Conservation (phyloP, 148 eudicot species). For the Rhododendron kiyosumense region DNA sequence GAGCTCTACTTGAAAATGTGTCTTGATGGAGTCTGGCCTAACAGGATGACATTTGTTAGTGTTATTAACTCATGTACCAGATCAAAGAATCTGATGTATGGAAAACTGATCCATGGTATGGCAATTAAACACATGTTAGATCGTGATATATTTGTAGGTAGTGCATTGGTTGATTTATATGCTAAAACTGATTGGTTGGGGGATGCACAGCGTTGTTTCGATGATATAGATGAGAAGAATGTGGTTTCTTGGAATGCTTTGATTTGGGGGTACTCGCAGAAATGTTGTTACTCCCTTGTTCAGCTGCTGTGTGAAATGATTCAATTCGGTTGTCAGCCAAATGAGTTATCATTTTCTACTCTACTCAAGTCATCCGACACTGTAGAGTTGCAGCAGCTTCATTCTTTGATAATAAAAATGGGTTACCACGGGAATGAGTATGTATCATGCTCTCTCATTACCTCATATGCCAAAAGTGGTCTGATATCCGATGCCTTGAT, state of each 20-base stretch:
- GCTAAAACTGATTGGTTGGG: slow-evolving; percentile 37
- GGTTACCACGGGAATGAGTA: slow-evolving; percentile 46
- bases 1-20: slow-evolving; percentile 32
- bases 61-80: slow-evolving; percentile 45
- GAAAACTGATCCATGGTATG: slow-evolving; percentile 56
- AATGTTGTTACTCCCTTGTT: slow-evolving; percentile 16
- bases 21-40: slow-evolving; percentile 36
- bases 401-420: slow-evolving; percentile 40
- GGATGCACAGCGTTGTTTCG: slow-evolving; percentile 55
- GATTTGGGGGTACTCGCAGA: slow-evolving; percentile 39
- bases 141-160: slow-evolving; percentile 53
- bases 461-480: slow-evolving; percentile 59
- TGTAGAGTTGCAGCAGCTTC: slow-evolving; percentile 51
- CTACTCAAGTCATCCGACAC: slow-evolving; percentile 36
- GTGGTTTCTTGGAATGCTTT: slow-evolving; percentile 71
- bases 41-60: slow-evolving; percentile 38
- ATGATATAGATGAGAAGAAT: slow-evolving; percentile 46
- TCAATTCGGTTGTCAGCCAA: slow-evolving; percentile 38
- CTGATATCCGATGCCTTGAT: slow-evolving; percentile 45
- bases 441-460: slow-evolving; percentile 49
- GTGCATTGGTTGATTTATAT: slow-evolving; percentile 65
- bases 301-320: slow-evolving; percentile 48
- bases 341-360: slow-evolving; percentile 52
- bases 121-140: slow-evolving; percentile 37
- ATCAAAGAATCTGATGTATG: slow-evolving; percentile 23